Evolutionary conservation across 1,284 basidiomycete species (phyloP), one percentile per base, ranked within the genome.

Genomic region (Trametes hirsuta): DNA sequence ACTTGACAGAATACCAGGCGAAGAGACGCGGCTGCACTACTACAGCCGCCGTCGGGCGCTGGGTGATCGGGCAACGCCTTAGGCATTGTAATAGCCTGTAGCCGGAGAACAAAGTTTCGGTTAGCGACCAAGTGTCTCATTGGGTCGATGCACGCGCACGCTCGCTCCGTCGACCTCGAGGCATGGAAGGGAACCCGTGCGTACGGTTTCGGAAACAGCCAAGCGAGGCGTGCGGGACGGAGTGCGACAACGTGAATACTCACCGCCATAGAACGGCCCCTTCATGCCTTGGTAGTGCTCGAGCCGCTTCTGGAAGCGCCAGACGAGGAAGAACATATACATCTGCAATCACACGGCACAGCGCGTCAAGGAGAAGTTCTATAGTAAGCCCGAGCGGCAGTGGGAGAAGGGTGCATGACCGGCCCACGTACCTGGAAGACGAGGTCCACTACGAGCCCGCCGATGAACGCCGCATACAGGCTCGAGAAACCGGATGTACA

Each of bases 301-400:
- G 72, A 89, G 73, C 57, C 85, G 79, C 72, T 85, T 88, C 69
- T 81, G 81, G 82, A 83, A 90, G 58, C 87, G 79, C 88, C 87
- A 91, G 69, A 79, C 80, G 74, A 89, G 75, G 77, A 90, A 88
- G 72, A 81, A 84, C 86, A 89, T 87, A 77, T 89, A 89, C 55
- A 87, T 67, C 87, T 88, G 71, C 30, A 30, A 49, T 62, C 56
- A 59, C 52, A 58, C 41, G 55, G 51, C 60, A 45, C 49, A 39
- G 21, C 46, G 37, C 53, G 41, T 66, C 64, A 68, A 58, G 55
- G 52, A 60, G 56, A 56, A 51, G 56, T 36, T 15, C 58, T n/a
- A 46, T 45, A n/a, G 55, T 66, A 14, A 62, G 59, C 59, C 55
- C 51, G 50, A 47, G 50, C 49, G 55, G 55, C 34, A 46, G 34